Percentiles rank a stretch among this genome's conserved stretches.
These are phyloP conservation scores for Nannizziopsis arthrosporioides DNA, from an alignment of 2,329 filamentous ascomycete species.

Conservation along the genomic window DNA sequence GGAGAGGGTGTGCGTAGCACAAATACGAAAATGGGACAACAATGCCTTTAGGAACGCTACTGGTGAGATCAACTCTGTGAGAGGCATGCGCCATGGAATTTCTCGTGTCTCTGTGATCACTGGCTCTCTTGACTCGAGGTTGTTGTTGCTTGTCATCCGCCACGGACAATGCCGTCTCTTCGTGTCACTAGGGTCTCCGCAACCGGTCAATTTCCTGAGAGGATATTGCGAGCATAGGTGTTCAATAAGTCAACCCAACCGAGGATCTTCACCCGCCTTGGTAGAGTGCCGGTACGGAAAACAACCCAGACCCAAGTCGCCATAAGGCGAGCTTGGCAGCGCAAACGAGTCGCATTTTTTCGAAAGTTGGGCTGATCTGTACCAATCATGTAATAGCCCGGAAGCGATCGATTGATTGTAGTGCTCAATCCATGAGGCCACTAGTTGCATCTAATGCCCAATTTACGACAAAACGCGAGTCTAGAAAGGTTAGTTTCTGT, in stretches of 20 bases:
- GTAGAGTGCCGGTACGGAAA: not conserved
- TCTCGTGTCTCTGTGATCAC: not conserved
- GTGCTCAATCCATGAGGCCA: too few species aligned
- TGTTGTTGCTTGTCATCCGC: not conserved
- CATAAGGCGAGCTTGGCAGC: slow-evolving; percentile 6
- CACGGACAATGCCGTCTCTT: not conserved
- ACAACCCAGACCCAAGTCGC: not conserved
- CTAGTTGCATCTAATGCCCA: not conserved
- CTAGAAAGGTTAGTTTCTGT: slow-evolving; percentile 6
- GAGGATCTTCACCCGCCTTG: not conserved
- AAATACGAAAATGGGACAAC: not conserved
- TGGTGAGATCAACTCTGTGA: not conserved
- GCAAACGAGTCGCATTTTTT: not conserved
- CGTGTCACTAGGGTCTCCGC: not conserved
- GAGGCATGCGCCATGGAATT: not conserved
- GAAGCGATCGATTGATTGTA: too few species aligned
- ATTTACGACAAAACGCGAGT: slow-evolving; percentile 13
- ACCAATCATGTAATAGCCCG: not conserved
- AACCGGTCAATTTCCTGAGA: not conserved
- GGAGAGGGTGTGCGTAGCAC: not conserved
- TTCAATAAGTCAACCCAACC: not conserved
- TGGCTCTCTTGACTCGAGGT: not conserved
- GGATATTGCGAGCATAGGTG: not conserved
- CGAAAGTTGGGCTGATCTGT: slow-evolving; percentile 6
- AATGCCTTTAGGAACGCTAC: not conserved